Evolutionary conservation across 2,329 filamentous ascomycete genomes (phyloP), one percentile per base, ranked within the genome.

Genomic region (Aspergillus piperis): DNA sequence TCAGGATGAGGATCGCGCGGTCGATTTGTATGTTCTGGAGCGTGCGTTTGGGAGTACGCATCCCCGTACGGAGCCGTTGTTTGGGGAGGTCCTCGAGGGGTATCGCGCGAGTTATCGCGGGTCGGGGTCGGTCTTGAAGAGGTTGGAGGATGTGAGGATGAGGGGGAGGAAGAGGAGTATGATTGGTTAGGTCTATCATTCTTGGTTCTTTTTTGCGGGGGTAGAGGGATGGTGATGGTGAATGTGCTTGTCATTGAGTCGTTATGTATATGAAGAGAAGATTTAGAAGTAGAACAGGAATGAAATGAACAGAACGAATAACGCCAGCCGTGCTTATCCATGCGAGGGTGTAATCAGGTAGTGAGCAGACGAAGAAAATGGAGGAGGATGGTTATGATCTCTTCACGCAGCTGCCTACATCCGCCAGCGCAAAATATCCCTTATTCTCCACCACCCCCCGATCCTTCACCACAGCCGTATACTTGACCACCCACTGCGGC

Each of bases 391-490:
- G 57, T 47, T 25, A 58, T 57, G 49, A 59, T 61, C 56, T 57
- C 51, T 62, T 10, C 55, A 79, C 73, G 65, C 77, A 80, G 58
- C 81, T 80, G 50, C 81, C 80, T 65, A 95, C 77, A 72, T 92
- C 88, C 3, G 93, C 94, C 19, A 88, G 87, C 1, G 94, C 94
- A 81, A 97, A 97, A 77, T 97, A 98, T 7, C 95, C 95, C 81
- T 98, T 99, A 74, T 95, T 96, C 82, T 99, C 95, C 66, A 99
- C 94, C 8, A 99, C 95, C 13, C 95, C 95, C 57, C 95, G 84
- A 74, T 98, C 90, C 75, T 90, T 90, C 42, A 98, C 91, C 60
- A 98, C 94, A 1, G 95, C 95, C 39, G 94, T 97, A 75, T 99
- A 99, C 75, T 98, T 96, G 67, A 94, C 89, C 27, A 98, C 95